A percentile compares a stretch with the other conserved stretches of the same genome.
These are phyloP conservation scores for Blastobotrys buckinghamii DNA, from an alignment of 1,139 yeast species.

Conservation along the genomic window DNA sequence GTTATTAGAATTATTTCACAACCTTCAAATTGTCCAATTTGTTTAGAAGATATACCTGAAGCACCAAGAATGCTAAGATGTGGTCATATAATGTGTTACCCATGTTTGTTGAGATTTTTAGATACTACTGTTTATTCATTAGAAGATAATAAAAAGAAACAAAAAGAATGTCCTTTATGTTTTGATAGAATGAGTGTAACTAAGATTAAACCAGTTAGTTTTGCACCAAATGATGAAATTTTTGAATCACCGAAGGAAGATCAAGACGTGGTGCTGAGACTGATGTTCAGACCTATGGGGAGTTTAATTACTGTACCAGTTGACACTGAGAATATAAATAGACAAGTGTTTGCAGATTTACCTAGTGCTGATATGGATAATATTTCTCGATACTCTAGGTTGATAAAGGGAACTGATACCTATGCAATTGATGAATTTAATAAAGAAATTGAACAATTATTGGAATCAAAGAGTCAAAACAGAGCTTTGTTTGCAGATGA, in stretches of 20 bases:
- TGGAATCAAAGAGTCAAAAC: slow-evolving; percentile 49
- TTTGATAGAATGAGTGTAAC: slow-evolving; percentile 54
- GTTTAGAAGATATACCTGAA: slow-evolving; percentile 72
- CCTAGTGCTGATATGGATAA: slow-evolving; percentile 9
- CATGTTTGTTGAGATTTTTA: slow-evolving; percentile 70
- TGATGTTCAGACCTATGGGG: slow-evolving; percentile 66
- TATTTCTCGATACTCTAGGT: slow-evolving; percentile 42
- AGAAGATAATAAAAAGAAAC: slow-evolving; percentile 35
- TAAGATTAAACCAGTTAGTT: slow-evolving; percentile 61
- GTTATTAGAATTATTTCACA: slow-evolving; percentile 70
- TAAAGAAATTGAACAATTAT: slow-evolving; percentile 48
- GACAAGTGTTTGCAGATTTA: slow-evolving; percentile 16
- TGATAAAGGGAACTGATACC: slow-evolving; percentile 56
- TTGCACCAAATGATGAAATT: slow-evolving; percentile 51
- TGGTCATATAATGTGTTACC: slow-evolving; percentile 86
- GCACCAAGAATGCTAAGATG: slow-evolving; percentile 96
- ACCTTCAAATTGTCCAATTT: slow-evolving; percentile 83
- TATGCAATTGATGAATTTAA: slow-evolving; percentile 51
- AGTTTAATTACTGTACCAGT: slow-evolving; percentile 61
- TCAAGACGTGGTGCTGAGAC: slow-evolving; percentile 53
- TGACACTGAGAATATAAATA: slow-evolving; percentile 14
- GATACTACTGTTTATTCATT: slow-evolving; percentile 40
- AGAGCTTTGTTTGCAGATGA: slow-evolving; percentile 53
- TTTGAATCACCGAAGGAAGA: slow-evolving; percentile 58
- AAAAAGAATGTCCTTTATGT: slow-evolving; percentile 84